Percentiles rank a stretch among this genome's conserved stretches.
phyloP scores from a whole-genome alignment of 78 protist genomes.

The Bigelowiella natans region DNA sequence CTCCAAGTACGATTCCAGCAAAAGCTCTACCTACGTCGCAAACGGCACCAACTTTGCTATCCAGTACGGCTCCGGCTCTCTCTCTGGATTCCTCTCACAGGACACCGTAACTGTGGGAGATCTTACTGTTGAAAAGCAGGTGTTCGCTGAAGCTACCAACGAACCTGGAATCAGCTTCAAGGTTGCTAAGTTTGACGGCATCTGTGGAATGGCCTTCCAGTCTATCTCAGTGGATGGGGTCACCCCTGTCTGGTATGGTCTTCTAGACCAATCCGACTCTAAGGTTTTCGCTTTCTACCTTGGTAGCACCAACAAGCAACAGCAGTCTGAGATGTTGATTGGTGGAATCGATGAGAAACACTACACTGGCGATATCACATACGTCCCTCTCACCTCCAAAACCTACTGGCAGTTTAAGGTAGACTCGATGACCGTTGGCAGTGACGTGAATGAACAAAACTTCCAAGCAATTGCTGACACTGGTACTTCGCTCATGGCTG shows the following conservation, averaged over 20 bases:
- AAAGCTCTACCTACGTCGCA: conserved; percentile 56
- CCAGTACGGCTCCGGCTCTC: conserved; percentile 82
- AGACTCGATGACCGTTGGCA: not conserved
- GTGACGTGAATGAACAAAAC: not conserved
- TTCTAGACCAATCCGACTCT: not conserved
- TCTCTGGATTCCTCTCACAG: conserved; percentile 49
- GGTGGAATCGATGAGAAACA: conserved; percentile 68
- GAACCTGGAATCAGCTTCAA: not conserved
- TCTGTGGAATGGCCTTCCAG: conserved; percentile 1
- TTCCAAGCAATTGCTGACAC: conserved; percentile 72
- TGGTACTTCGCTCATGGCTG: conserved; percentile 86
- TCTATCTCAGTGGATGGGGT: not conserved
- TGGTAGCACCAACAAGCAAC: not conserved
- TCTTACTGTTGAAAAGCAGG: not conserved
- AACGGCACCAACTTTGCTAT: conserved; percentile 73
- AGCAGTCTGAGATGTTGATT: conserved; percentile 54
- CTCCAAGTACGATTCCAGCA: conserved; percentile 44
- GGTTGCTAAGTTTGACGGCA: conserved; percentile 6
- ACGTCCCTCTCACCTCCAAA: conserved; percentile 58
- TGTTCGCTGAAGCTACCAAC: conserved; percentile 3
- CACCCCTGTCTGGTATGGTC: not conserved
- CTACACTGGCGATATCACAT: conserved; percentile 45
- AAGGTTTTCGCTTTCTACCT: not conserved
- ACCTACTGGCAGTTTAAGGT: conserved; percentile 67
- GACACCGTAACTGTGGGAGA: not conserved